Evolutionary conservation across 2,329 filamentous ascomycete genomes (phyloP), one percentile per base, ranked within the genome.

Genomic region (Stromatinia cepivora): DNA sequence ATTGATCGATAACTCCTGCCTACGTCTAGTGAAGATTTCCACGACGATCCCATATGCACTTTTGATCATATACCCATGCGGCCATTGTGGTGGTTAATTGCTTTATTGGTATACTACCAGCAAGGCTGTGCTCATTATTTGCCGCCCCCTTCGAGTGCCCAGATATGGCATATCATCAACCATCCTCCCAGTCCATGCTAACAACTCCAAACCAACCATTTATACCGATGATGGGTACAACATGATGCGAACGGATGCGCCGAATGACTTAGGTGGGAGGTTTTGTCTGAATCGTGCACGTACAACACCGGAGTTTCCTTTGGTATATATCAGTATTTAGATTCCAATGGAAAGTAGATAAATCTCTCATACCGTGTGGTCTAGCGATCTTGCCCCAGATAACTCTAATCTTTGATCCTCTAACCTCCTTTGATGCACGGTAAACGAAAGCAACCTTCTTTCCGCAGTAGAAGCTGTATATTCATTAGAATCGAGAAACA

Each of bases 401-500:
- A 79, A 98, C 91, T 81, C 94, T 90, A 86, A 98, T 96, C 91
- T 98, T 98, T 83, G 93, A 94, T 82, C 95, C 95, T 80, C 94
- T 92, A 81, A 97, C 88, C 87, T 97, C 93, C 85, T 90, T 94
- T 85, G 92, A 90, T 79, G 90, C 94, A 81, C 94, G 93, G 89
- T 98, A 99, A 84, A 99, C 93, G 84, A 93, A 99, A 82, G 95
- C 95, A 82, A 98, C 90, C 87, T 94, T 94, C 92, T 99, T 99
- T 86, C 95, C 95, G 77, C 93, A 87, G 87, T 99, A 99, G 92
- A 97, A 97, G 85, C 77, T 79, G 69, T 15, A 39, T 50, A 36
- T 46, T 11, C n/a, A 71, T 78, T 67, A 78, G 75, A 59, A 73
- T 45, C 61, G 8, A 13, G 22, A 17, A 36, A 67, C 39, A 31